Base-by-base conservation (phyloP, 2,329 filamentous ascomycete species). In the Herpomyces periplanetae region DNA sequence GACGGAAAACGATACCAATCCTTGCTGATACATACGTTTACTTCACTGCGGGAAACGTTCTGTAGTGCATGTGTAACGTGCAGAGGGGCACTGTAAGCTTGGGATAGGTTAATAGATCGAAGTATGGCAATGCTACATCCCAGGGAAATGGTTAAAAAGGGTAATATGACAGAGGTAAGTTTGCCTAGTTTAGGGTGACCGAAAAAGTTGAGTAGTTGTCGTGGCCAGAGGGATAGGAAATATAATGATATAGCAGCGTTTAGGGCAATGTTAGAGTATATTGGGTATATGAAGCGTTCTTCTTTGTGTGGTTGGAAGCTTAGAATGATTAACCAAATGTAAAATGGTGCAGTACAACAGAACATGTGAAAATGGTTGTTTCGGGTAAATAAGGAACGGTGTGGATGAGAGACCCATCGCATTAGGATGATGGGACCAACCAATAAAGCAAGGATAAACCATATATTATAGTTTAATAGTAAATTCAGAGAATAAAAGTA, bases 1-100 rank as follows among this genome's bases (percentile, higher is more conserved):
- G 65, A 75, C 2, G 80, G 75, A 34, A 88, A 91, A 13, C 80
- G 65, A 37, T 96, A 88, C 80, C 80, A 96, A 34, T 96, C 80
- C 35, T 91, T 96, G 11, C 68, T 71, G 15, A 87, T 52, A 35
- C 80, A 96, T 2, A 96, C 54, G 8, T 47, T 57, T 25, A 68
- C 61, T 8, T 59, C 64, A 2, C 42, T 34, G 0, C 41, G 37
- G 2, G 54, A 50, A 4, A 64, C 28, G 1, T 43, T 8, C 18
- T 52, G 45, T 1, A 91, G 44, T 1, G 59, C 56, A 13, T 47
- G 35, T 34, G 71, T 73, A 8, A 73, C 43, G 10, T 48, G 48
- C 16, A 73, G 35, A 0, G 80, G 75, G 1, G 75, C 75, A 7
- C 55, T 60, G 36, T 88, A 96, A 12, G 56, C 73, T 1, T 58